Evolutionary conservation across 2,329 filamentous ascomycete species (phyloP).

Genomic region (Talaromyces funiculosus): DNA sequence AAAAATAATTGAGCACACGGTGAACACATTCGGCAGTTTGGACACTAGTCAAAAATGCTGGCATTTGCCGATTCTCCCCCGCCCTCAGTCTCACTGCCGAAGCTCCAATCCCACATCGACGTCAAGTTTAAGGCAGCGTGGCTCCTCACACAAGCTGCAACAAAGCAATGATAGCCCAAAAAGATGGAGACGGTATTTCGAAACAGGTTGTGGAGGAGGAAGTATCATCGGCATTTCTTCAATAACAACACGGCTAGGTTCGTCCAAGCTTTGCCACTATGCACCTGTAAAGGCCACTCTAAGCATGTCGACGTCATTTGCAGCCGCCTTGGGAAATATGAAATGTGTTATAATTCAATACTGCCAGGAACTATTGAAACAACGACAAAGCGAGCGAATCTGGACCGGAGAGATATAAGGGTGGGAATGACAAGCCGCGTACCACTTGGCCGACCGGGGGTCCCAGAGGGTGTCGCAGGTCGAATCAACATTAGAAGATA

Average conservation of each 20-base stretch:
- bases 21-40: background rate
- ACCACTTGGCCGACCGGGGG: background rate
- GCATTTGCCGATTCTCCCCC: background rate
- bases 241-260: background rate
- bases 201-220: background rate
- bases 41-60: background rate
- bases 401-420: background rate
- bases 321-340: background rate
- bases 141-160: background rate
- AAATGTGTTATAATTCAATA: background rate
- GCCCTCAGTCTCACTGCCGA: background rate
- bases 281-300: background rate
- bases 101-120: background rate
- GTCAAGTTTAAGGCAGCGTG: background rate
- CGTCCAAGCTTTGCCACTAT: background rate
- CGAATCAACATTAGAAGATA: no score
- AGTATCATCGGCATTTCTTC: background rate
- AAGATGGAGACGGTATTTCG: background rate
- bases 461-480: background rate
- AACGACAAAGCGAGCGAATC: background rate
- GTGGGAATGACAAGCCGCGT: background rate
- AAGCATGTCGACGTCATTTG: background rate
- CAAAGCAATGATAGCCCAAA: background rate
- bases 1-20: background rate
- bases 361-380: background rate